These are phyloP conservation scores for Colletotrichum sp. DNA, from an alignment of 2,329 filamentous ascomycete species.

Conservation along the genomic window DNA sequence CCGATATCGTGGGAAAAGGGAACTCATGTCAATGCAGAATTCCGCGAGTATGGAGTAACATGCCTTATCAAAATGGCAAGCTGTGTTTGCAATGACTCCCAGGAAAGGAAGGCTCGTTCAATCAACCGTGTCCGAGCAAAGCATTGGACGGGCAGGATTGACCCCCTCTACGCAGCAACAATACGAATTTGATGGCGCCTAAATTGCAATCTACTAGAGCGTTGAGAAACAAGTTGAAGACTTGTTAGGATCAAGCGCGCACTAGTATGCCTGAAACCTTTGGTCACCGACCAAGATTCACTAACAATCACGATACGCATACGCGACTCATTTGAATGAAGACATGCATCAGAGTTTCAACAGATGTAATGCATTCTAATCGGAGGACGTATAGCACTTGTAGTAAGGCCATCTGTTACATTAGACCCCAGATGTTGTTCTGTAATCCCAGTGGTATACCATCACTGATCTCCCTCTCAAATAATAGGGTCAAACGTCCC, in stretches of 20 bases:
- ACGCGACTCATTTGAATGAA: neutral
- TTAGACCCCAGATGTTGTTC: neutral
- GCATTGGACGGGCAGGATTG: neutral
- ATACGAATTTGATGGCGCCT: neutral
- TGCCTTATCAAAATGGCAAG: neutral
- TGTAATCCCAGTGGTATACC: neutral
- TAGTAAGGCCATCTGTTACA: neutral
- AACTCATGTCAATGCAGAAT: neutral
- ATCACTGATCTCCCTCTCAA: neutral
- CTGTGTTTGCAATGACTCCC: neutral
- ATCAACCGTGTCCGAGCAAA: neutral
- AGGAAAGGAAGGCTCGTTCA: neutral
- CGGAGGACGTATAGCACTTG: neutral
- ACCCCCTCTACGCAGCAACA: neutral
- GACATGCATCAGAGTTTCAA: neutral
- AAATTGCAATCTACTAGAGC: accelerated
- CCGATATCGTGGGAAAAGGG: neutral
- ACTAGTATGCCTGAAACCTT: neutral
- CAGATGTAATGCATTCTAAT: neutral
- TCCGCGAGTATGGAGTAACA: neutral
- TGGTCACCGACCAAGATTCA: neutral
- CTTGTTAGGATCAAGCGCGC: neutral
- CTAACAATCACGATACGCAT: neutral
- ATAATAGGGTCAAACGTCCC: neutral
- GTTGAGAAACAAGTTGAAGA: neutral